Evolutionary conservation across 208 protist species (phyloP), one percentile per base, ranked within the genome.

Genomic region (Acanthamoeba pearcei): DNA sequence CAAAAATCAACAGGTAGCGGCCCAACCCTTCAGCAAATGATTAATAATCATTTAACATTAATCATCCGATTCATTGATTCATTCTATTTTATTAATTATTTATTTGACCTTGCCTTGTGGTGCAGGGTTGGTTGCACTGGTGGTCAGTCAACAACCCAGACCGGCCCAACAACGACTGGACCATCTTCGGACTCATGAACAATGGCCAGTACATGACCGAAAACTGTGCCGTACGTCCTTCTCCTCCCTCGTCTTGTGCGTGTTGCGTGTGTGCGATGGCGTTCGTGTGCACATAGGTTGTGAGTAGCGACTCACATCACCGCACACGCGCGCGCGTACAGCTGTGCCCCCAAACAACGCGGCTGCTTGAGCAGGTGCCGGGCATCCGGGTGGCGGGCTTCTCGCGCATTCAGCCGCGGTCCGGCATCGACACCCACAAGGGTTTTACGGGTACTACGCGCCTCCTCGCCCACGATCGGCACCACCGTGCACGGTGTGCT

Each of bases 381-480:
- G 49, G 57, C 70, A 80, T 94, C 17, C 46, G 91, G 0, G 91
- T 94, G 53, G 91, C 91, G 5, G 91, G 91, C 29, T 94, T 94
- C 74, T 94, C 91, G 17, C 91, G 91, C 51, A 42, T 94, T 8
- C 70, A 85, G 55, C 91, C 91, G 6, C 91, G 51, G 6, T 94
- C 91, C 35, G 91, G 91, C 91, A 94, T 94, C 51, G 91, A 94
- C 38, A 94, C 91, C 5, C 91, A 94, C 55, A 94, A 94, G 57
- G 91, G 91, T 0, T 94, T 94, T 27, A 94, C 91, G 0, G 91
- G 91, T 85, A 15, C 53, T 2, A 35, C n/a, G 29, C 66, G 27
- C 4, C 35, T 24, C 68, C 22, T 29, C 68, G 17, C 24, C 3
- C 27, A 3, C 64, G n/a, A 72, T 38, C 2, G 22, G 66, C 29